Conservation (phyloP, 176 grass and related monocot genomes). For the Phoenix dactylifera region DNA sequence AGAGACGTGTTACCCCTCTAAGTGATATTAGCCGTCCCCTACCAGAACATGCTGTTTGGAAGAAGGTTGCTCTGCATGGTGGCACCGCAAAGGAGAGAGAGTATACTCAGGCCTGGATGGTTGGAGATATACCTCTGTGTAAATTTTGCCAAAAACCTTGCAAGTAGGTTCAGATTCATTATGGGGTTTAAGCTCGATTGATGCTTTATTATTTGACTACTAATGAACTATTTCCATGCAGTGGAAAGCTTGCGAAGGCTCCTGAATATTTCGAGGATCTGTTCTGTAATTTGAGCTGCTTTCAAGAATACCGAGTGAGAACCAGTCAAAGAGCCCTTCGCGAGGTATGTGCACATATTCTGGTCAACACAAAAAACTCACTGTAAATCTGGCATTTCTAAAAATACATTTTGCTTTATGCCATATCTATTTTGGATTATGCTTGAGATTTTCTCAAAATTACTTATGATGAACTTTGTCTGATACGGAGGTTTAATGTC, state of each 20-base stretch:
- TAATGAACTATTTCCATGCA: conserved; percentile 20
- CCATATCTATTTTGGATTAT: no score
- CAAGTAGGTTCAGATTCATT: conserved; percentile 37
- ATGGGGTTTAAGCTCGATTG: not conserved
- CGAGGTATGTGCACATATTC: conserved; percentile 37
- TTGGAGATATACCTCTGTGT: conserved; percentile 63
- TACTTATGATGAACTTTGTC: not conserved
- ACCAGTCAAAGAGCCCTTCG: conserved; percentile 62
- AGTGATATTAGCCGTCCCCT: conserved; percentile 61
- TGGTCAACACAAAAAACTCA: no score
- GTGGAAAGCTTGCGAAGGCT: conserved; percentile 72
- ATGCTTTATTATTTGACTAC: not conserved
- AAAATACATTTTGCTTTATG: no score
- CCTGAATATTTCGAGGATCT: conserved; percentile 98
- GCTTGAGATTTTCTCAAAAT: not conserved
- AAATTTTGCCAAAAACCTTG: conserved; percentile 85
- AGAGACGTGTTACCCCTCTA: conserved; percentile 45
- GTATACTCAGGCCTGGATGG: conserved; percentile 74
- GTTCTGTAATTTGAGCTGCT: conserved; percentile 79
- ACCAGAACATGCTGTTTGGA: conserved; percentile 89
- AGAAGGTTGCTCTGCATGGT: conserved; percentile 49
- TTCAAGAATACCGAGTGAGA: conserved; percentile 63
- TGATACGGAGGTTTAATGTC: not conserved
- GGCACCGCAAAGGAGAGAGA: conserved; percentile 46
- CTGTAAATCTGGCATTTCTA: no score